A percentile compares a stretch with the other conserved stretches of the same genome.
These are phyloP conservation scores for Purpureocillium lavendulum DNA, from an alignment of 2,329 filamentous ascomycete genomes.

Conservation along the genomic window DNA sequence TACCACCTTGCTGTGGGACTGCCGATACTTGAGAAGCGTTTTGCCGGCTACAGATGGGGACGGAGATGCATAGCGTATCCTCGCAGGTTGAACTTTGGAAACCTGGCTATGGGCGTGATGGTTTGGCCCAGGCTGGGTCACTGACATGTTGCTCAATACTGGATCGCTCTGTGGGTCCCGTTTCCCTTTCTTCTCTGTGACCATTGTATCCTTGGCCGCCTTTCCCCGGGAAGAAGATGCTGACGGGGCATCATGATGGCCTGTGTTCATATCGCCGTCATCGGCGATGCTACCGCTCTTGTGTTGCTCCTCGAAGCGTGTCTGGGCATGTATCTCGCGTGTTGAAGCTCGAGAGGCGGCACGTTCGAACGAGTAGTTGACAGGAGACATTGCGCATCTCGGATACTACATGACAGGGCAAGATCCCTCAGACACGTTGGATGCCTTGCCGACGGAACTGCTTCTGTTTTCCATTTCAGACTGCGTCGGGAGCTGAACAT, in stretches of 20 bases:
- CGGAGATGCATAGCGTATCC: slow-evolving; percentile 8
- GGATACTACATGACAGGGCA: not conserved
- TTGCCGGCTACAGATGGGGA: slow-evolving; percentile 1
- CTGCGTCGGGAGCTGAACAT: not conserved
- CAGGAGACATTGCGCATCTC: not conserved
- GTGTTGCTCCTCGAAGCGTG: too few species aligned
- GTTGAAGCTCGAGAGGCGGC: not conserved
- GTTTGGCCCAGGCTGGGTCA: not conserved
- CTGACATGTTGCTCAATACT: too few species aligned
- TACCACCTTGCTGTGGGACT: slow-evolving; percentile 9
- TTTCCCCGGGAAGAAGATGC: too few species aligned
- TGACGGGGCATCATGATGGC: too few species aligned
- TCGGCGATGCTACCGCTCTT: too few species aligned
- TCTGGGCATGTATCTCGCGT: not conserved
- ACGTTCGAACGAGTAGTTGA: not conserved
- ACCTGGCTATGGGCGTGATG: slow-evolving; percentile 12
- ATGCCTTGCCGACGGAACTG: not conserved
- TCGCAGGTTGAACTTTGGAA: slow-evolving; percentile 18
- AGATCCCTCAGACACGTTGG: not conserved
- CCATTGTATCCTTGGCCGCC: too few species aligned
- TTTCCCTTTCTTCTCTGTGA: too few species aligned
- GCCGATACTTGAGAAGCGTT: slow-evolving; percentile 3
- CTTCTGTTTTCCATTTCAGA: slow-evolving; percentile 5
- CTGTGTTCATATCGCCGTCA: too few species aligned
- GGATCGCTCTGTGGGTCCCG: too few species aligned